Evolutionary conservation across 2,329 filamentous ascomycete species (phyloP).

Genomic region (Cladosporium sp.): DNA sequence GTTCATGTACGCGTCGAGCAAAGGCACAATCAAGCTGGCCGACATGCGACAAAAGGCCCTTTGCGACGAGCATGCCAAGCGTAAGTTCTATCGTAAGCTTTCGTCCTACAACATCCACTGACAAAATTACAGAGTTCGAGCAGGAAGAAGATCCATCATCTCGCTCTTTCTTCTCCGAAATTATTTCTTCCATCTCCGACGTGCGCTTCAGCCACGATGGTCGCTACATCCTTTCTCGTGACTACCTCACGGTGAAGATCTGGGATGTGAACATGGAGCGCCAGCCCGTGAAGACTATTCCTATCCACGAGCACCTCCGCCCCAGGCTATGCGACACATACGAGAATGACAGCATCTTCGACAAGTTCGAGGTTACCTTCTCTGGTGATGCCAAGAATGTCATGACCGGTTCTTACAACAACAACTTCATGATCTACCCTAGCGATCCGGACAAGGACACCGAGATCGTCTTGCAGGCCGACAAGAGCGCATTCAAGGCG

Average conservation of each 20-base stretch:
- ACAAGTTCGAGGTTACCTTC: conserved; percentile 99
- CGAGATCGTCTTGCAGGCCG: conserved; percentile 93
- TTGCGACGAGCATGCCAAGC: conserved; percentile 91
- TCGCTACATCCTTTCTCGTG: conserved; percentile 92
- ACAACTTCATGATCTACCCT: conserved; percentile 99
- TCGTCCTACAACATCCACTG: conserved; percentile 15
- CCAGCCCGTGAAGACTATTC: conserved; percentile 95
- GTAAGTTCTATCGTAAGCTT: conserved; percentile 50
- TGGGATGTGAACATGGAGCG: conserved; percentile 99
- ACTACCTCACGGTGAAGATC: conserved; percentile 98
- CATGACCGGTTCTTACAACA: conserved; percentile 99
- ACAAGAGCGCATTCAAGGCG: conserved; percentile 98
- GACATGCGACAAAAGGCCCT: conserved; percentile 97
- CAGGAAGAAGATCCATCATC: conserved; percentile 96
- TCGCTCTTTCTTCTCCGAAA: conserved; percentile 98
- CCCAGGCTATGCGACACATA: conserved; percentile 96
- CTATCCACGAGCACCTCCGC: conserved; percentile 93
- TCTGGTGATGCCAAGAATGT: conserved; percentile 97
- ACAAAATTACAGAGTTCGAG: conserved; percentile 70
- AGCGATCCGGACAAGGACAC: conserved; percentile 94
- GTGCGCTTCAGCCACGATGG: conserved; percentile 96
- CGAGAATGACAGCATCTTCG: conserved; percentile 98
- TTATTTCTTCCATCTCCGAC: conserved; percentile 98
- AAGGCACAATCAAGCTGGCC: conserved; percentile 96
- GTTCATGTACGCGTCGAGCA: conserved; percentile 99